A percentile compares a stretch with the other conserved stretches of the same genome.
Conservation (phyloP, 1,284 basidiomycete species). For the Ceratobasidium papillatum region DNA sequence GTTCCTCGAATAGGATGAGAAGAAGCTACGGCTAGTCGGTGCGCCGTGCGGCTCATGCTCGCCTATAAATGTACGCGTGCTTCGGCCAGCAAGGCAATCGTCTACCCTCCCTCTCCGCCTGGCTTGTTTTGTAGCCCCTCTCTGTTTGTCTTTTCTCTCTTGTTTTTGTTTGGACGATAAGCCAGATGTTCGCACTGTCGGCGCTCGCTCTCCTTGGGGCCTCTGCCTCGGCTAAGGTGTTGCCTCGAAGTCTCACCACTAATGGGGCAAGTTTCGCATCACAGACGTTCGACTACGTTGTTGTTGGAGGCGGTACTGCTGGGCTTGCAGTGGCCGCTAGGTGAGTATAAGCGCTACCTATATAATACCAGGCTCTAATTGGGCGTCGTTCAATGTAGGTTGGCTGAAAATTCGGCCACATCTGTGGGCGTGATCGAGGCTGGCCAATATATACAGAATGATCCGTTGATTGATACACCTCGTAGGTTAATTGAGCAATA, state of each 20-base stretch:
- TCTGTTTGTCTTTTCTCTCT: neutral
- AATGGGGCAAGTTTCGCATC: constrained; percentile 35
- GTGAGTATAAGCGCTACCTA: neutral
- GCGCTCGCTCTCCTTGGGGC: constrained; percentile 22
- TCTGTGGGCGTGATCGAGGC: constrained; percentile 49
- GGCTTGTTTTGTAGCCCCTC: neutral
- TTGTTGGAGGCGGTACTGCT: constrained; percentile 40
- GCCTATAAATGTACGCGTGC: constrained; percentile 20
- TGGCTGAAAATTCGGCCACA: constrained; percentile 15
- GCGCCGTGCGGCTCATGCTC: neutral
- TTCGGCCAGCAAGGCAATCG: neutral
- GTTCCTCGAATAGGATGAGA: neutral
- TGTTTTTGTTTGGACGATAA: constrained; percentile 7
- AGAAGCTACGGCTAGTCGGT: constrained; percentile 12
- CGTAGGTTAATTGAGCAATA: constrained; percentile 31
- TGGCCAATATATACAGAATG: constrained; percentile 43
- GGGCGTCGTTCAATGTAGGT: neutral
- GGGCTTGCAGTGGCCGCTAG: constrained; percentile 36
- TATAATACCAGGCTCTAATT: neutral
- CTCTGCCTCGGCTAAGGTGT: constrained; percentile 10
- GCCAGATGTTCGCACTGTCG: constrained; percentile 22
- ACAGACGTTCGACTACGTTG: constrained; percentile 40
- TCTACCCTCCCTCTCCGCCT: constrained; percentile 14
- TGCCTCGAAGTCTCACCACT: constrained; percentile 39
- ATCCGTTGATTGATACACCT: constrained; percentile 45